Conservation (phyloP, 2,329 filamentous ascomycete species). For the Tolypocladium tropicale region DNA sequence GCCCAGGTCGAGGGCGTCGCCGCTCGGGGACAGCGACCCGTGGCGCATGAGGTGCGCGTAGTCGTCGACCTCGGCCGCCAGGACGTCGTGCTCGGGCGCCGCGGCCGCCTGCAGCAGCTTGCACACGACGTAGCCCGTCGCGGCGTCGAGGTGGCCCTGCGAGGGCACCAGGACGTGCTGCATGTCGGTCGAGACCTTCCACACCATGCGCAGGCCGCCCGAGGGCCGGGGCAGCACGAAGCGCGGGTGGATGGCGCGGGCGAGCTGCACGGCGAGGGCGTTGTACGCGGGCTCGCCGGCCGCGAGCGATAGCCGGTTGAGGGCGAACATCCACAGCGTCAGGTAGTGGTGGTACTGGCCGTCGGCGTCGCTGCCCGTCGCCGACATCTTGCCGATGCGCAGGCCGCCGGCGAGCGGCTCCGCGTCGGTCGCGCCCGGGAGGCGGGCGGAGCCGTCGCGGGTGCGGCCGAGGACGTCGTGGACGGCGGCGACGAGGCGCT, state of each 20-base stretch:
- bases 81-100: constrained; percentile 16
- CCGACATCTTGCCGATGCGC: constrained; percentile 45
- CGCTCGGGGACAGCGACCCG: constrained; percentile 31
- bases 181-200: constrained; percentile 45
- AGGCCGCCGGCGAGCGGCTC: constrained; percentile 44
- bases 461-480: constrained; percentile 42
- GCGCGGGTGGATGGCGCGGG: constrained; percentile 38
- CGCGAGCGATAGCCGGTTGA: constrained; percentile 41
- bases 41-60: constrained; percentile 37
- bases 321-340: constrained; percentile 52
- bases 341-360: constrained; percentile 54
- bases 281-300: constrained; percentile 36
- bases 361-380: constrained; percentile 38
- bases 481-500: constrained; percentile 36
- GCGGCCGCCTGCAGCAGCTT: constrained; percentile 34
- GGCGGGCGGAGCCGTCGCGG: constrained; percentile 32
- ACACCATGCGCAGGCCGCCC: constrained; percentile 31
- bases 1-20: constrained; percentile 44
- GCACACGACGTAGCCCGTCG: constrained; percentile 42
- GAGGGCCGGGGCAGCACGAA: constrained; percentile 29
- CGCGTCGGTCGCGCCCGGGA: constrained; percentile 39
- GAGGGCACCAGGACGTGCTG: constrained; percentile 32
- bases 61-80: constrained; percentile 40
- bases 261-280: constrained; percentile 38
- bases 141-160: constrained; percentile 46